Evolutionary conservation across 352 stramenopile genomes (phyloP), one percentile per base, ranked within the genome.

Genomic region (Globisporangium spinosum): DNA sequence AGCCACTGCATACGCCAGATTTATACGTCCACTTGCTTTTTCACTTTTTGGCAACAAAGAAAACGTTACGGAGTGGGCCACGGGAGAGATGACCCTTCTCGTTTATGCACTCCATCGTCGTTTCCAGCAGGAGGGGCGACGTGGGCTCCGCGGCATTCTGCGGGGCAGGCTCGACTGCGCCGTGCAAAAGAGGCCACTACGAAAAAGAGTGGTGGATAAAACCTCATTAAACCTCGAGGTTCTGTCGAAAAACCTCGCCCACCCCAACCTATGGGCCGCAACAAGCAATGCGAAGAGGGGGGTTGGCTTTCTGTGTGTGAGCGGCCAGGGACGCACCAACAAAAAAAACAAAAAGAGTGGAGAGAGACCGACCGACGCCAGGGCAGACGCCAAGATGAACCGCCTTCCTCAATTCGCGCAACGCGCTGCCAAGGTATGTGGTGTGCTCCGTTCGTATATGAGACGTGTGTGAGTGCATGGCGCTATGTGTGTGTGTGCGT

Each of bases 371-470:
- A 25, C 17, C 5, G 17, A n/a, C 17, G 17, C 13, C 38, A 45
- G 38, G 38, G 55, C 56, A 56, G 45, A 47, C 69, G 85, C 77
- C 56, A 89, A 75, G 75, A 87, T 93, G 79, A 90, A 93, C 75
- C 82, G 84, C 76, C 70, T 85, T 70, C 76, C 80, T 65, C 80
- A 82, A 71, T 77, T 93, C 73, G 73, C 85, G 70, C 82, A 93
- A 75, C 79, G 83, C 67, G 84, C 78, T 72, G 82, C 84, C 70
- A 90, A 93, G 84, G 84, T 93, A 53, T 54, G 79, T 74, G 12
- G 49, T 9, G 12, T 35, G 57, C 32, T 63, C 2, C 57, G 9
- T 45, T 15, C 38, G 5, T 40, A 3, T 23, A 7, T 67, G 29
- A 32, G 56, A 43, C 17, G 17, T 68, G 47, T 22, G 17, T 38